These are phyloP conservation scores for Aspergillus pseudoviridinutans DNA, from an alignment of 2,329 filamentous ascomycete genomes.

Conservation along the genomic window DNA sequence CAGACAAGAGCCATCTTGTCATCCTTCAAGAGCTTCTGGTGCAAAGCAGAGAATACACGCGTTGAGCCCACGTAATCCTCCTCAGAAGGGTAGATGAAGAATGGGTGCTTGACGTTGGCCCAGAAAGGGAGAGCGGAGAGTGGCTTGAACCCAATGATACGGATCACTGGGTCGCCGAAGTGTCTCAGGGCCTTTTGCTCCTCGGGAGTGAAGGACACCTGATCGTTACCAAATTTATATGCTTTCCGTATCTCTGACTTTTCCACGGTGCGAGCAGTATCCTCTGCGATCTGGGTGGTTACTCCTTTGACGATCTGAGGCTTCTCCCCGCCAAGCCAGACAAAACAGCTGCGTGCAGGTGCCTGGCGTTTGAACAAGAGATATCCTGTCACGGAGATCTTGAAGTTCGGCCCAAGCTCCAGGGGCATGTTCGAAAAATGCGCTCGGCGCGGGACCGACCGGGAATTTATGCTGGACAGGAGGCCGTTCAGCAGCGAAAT, in stretches of 20 bases:
- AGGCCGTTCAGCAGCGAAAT: conserved; percentile 75
- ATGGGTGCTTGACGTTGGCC: conserved; percentile 81
- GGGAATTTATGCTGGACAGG: conserved; percentile 84
- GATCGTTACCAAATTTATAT: conserved; percentile 92
- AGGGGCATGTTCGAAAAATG: conserved; percentile 84
- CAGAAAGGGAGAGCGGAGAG: conserved; percentile 70
- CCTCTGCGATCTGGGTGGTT: conserved; percentile 71
- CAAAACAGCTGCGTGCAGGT: conserved; percentile 76
- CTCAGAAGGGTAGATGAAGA: conserved; percentile 92
- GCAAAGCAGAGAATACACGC: conserved; percentile 84
- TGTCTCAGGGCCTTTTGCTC: conserved; percentile 73
- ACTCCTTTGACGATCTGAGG: conserved; percentile 73
- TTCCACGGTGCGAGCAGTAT: conserved; percentile 71
- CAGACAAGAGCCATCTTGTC: conserved; percentile 83
- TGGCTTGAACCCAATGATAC: conserved; percentile 92
- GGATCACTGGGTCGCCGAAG: conserved; percentile 78
- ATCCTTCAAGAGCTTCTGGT: conserved; percentile 76
- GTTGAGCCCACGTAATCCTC: conserved; percentile 86
- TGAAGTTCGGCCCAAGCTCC: conserved; percentile 78
- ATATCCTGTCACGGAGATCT: conserved; percentile 90
- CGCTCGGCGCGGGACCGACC: conserved; percentile 77
- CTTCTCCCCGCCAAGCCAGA: conserved; percentile 83
- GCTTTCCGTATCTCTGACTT: conserved; percentile 82
- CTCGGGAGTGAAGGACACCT: conserved; percentile 78
- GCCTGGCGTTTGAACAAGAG: conserved; percentile 81